Evolutionary conservation across 495 filamentous ascomycete genomes (phyloP), one percentile per base, ranked within the genome.

Genomic region (Penicillium nucicola): DNA sequence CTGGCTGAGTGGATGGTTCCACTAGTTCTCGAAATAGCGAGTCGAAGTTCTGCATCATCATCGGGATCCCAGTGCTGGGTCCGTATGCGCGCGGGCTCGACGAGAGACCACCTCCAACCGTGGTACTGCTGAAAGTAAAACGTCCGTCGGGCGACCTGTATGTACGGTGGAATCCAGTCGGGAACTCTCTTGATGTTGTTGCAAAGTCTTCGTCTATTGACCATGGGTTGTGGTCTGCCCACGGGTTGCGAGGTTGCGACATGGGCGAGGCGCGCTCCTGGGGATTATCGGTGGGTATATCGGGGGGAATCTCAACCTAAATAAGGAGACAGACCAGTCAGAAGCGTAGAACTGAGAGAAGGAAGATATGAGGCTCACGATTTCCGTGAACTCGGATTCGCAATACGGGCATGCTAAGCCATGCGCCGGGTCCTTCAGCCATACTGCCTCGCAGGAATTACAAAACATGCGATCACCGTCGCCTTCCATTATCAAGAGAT

Each of bases 331-430:
- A 14, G 14, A 39, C 2, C 25, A 6, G 10, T 22, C 5, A 22
- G 17, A 18, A 48, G 46, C 17, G 4, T 9, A 66, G 71, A 30
- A 77, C 60, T 71, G 77, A 31, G 19, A 22, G 6, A 22, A n/a
- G 2, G 23, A 41, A 38, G 41, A 15, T 11, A 48, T 38, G 15
- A 11, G 18, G 57, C 66, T 28, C 64, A 74, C 92, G 50, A 96
- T 92, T 70, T 98, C 90, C 6, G 81, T 87, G 62, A 88, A 84
- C 5, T 95, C 88, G n/a, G 81, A 80, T 11, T 75, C 50, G 61
- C 93, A 98, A 7, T 68, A 60, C n/a, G 92, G 91, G 54, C 93
- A 98, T 11, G 64, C 66, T 42, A 95, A 67, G 30, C 77, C 80
- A 53, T 86, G 25, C 25, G 25, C 25, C 25, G 5, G 77, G 57